These are phyloP conservation scores for Heritiera fomes DNA, from an alignment of 345 rosid species.

Conservation along the genomic window DNA sequence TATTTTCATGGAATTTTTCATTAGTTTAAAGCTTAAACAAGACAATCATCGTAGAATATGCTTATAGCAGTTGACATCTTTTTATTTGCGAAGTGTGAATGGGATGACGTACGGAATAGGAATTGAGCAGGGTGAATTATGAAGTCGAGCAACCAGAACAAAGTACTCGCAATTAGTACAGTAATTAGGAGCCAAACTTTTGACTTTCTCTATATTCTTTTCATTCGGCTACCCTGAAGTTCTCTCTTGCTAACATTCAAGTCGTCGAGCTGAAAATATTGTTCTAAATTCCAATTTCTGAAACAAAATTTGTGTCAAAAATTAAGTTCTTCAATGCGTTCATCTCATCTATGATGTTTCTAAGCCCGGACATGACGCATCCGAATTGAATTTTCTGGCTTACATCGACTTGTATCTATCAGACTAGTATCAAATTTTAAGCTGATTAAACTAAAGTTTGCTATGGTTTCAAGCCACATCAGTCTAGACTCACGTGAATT, in stretches of 20 bases:
- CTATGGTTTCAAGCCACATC: background rate
- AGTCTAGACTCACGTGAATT: background rate
- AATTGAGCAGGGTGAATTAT: background rate
- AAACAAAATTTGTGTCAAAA: background rate
- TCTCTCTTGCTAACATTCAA: background rate
- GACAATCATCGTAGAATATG: background rate
- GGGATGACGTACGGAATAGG: background rate
- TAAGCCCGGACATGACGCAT: background rate
- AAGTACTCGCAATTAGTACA: background rate
- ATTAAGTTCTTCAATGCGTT: background rate
- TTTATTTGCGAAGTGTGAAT: background rate
- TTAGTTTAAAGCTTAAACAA: background rate
- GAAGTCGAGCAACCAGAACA: background rate
- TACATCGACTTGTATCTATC: background rate
- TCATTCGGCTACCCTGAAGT: background rate
- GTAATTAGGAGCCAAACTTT: background rate
- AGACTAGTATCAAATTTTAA: background rate
- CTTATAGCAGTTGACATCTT: background rate
- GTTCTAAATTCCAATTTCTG: background rate
- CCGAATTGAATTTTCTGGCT: background rate
- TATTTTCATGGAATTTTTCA: conserved; percentile 18
- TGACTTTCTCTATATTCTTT: background rate
- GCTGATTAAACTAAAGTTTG: background rate
- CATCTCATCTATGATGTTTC: background rate
- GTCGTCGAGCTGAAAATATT: background rate